A percentile compares a stretch with the other conserved stretches of the same genome.
phyloP scores from a whole-genome alignment of 805 yeast genomes.

The Starmera caribaea region DNA sequence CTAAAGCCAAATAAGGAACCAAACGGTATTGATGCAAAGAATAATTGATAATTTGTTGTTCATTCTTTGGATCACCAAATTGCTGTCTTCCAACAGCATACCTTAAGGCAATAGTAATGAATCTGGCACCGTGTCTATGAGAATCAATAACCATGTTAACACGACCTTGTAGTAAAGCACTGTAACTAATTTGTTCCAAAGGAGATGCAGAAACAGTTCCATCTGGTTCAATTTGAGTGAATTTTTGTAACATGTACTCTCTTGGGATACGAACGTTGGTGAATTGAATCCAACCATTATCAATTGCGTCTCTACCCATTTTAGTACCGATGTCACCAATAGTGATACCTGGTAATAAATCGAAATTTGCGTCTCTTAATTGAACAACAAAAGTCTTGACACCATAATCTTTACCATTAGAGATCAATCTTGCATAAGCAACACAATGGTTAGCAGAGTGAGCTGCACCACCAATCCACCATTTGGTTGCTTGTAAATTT shows the following conservation, averaged over 20 bases:
- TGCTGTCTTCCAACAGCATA: constrained; percentile 89
- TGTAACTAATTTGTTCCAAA: constrained; percentile 79
- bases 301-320: constrained; percentile 95
- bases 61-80: constrained; percentile 49
- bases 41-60: constrained; percentile 73
- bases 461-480: constrained; percentile 99
- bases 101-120: constrained; percentile 75
- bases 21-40: constrained; percentile 84
- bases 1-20: constrained; percentile 73
- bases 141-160: constrained; percentile 86
- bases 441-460: constrained; percentile 84
- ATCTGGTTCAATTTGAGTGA: constrained; percentile 57
- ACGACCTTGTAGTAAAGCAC: constrained; percentile 81
- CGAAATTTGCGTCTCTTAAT: constrained; percentile 64
- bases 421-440: constrained; percentile 78
- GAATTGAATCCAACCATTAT: constrained; percentile 95
- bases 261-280: constrained; percentile 77
- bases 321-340: constrained; percentile 91
- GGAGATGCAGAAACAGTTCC: constrained; percentile 70
- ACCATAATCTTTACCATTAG: constrained; percentile 80
- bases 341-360: constrained; percentile 67
- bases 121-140: constrained; percentile 69
- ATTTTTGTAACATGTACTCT: constrained; percentile 72
- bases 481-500: constrained; percentile 85
- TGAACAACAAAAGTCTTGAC: constrained; percentile 91